Conservation (phyloP, 2,329 filamentous ascomycete species). For the Dothideomycetidae sp. region DNA sequence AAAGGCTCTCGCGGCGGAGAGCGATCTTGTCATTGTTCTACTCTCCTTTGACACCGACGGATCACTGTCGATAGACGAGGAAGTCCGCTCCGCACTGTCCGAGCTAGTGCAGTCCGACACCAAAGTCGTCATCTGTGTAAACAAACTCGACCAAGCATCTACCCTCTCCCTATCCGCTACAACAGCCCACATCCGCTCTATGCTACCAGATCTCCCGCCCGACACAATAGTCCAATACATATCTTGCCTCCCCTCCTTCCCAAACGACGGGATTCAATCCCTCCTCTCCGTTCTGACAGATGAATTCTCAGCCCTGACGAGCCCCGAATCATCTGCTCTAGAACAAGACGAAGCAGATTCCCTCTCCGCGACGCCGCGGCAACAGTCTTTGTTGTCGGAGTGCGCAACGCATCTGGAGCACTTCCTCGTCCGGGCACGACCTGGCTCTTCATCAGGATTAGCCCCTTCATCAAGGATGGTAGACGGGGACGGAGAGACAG, state of each 20-base stretch:
- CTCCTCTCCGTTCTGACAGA: conserved; percentile 54
- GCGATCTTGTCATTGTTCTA: conserved; percentile 73
- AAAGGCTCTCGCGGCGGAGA: conserved; percentile 63
- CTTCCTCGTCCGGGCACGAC: conserved; percentile 40
- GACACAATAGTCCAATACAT: conserved; percentile 47
- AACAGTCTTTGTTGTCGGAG: conserved; percentile 62
- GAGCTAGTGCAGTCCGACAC: conserved; percentile 36
- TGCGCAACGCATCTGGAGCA: conserved; percentile 58
- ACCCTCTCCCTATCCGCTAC: conserved; percentile 10
- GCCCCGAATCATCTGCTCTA: conserved; percentile 25
- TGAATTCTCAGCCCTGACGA: conserved; percentile 58
- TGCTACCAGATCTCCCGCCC: conserved; percentile 29
- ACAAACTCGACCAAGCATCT: conserved; percentile 43
- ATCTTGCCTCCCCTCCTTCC: conserved; percentile 42
- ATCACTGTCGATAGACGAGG: conserved; percentile 20
- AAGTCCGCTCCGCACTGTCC: conserved; percentile 41
- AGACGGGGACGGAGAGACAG: not conserved
- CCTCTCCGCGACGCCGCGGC: conserved; percentile 78
- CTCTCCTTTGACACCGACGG: conserved; percentile 51
- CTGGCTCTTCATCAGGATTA: no score
- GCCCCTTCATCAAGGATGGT: not conserved
- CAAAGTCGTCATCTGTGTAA: conserved; percentile 44
- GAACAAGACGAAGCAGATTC: conserved; percentile 47
- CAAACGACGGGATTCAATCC: conserved; percentile 42
- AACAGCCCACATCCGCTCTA: conserved; percentile 21